Base-by-base conservation (phyloP, 2,329 filamentous ascomycete species). In the Xylaria sp. region DNA sequence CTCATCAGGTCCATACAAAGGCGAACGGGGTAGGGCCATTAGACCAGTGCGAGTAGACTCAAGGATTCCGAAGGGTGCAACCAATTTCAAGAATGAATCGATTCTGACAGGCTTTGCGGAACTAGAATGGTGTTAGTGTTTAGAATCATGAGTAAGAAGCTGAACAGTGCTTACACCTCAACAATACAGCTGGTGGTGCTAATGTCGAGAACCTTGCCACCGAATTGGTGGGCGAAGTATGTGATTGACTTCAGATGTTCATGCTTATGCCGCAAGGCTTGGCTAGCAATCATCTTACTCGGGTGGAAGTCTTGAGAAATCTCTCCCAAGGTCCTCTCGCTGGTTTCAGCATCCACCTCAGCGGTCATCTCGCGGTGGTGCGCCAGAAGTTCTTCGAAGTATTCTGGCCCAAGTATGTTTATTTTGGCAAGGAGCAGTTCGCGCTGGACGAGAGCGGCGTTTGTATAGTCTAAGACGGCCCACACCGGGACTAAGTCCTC, bases 171-270 rank as follows among this genome's bases (percentile, higher is more conserved):
- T 88, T 88, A 95, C 93, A 99, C 82, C 83, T 99, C 96, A 69
- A 99, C 94, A 81, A 98, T 98, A 83, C 96, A 98, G 84, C 97
- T 98, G 83, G 93, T 98, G 63, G 93, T 98, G 86, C 94, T 97
- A 77, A 99, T 98, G 82, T 99, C 96, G 76, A 99, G 83, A 31
- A 99, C 93, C 85, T 99, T 99, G 73, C 96, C 96, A 66, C 94
- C 94, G 77, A 99, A 99, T 79, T 99, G 96, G 84, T 99, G 96
- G 20, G 95, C 91, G 79, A 99, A 90, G 82, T 97, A 96, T 66
- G 96, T 99, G 78, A 99, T 97, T 66, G 92, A 94, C 84, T 95
- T 93, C 75, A 99, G 83, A 85, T 99, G 96, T 85, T 98, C 94
- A 81, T 98, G 94, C 87, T 99, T 99, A 83, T 98, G 93, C 79